Evolutionary conservation across 306 rosid species (phyloP).

Genomic region (Vicia villosa): DNA sequence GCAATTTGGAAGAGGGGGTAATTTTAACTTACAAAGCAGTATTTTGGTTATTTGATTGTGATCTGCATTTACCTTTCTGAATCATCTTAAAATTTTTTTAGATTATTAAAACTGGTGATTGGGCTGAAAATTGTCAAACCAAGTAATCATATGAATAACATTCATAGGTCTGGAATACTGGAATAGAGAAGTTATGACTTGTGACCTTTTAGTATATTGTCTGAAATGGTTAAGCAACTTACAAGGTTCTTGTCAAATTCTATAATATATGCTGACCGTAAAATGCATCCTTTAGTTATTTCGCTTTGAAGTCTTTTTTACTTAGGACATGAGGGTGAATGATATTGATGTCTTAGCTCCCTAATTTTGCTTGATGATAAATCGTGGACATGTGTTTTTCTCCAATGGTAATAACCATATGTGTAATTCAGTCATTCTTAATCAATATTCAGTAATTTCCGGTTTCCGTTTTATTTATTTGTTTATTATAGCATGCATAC

Average conservation of each 20-base stretch:
- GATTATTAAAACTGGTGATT: conserved; percentile 3
- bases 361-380: conserved; percentile 4
- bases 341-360: conserved; percentile 14
- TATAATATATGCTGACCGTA: neutral
- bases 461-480: no score
- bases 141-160: neutral
- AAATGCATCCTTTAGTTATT: neutral
- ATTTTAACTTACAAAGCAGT: neutral
- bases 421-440: no score
- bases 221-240: conserved; percentile 7
- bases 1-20: conserved; percentile 14
- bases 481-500: no score
- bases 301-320: neutral
- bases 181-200: conserved; percentile 3
- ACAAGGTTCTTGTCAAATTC: neutral
- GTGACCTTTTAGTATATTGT: neutral
- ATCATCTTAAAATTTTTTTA: neutral
- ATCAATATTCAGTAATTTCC: no score
- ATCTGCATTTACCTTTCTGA: neutral
- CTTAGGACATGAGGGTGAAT: neutral
- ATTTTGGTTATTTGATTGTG: neutral
- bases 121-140: conserved; percentile 15
- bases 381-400: neutral
- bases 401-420: no score
- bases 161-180: conserved; percentile 8